phyloP scores from a whole-genome alignment of 208 protist species.

The Wallacemonas collosoma region DNA sequence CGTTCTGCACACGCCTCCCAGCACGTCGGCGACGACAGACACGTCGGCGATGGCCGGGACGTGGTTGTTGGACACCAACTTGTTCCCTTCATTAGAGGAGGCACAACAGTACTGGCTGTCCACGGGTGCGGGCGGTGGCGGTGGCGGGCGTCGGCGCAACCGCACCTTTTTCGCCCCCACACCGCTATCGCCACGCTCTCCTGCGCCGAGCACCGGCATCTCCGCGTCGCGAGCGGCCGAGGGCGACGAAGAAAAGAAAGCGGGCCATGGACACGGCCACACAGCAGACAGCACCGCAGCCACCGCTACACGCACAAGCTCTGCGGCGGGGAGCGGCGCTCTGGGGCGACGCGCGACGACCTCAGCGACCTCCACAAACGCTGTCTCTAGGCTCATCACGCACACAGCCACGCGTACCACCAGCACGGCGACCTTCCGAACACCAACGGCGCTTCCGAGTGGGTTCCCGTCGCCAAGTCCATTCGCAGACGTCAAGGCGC shows the following conservation, averaged over 20 bases:
- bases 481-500: too few relatives aligned
- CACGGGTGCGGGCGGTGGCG: neutral
- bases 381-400: constrained; percentile 8
- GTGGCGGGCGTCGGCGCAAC: constrained; percentile 9
- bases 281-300: neutral
- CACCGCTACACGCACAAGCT: neutral
- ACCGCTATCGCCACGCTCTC: constrained; percentile 4
- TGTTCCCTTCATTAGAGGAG: constrained; percentile 38
- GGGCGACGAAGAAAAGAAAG: too few relatives aligned
- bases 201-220: neutral
- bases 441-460: neutral
- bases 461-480: too few relatives aligned
- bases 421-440: too few relatives aligned
- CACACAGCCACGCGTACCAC: neutral
- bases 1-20: neutral
- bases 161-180: constrained; percentile 15
- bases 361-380: neutral
- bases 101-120: constrained; percentile 26
- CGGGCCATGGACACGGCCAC: neutral
- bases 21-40: neutral
- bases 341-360: neutral
- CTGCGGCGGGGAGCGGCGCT: too few relatives aligned
- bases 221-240: neutral
- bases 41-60: neutral
- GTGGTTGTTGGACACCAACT: neutral